phyloP scores from a whole-genome alignment of 306 rosid species.

The Glycine soja region DNA sequence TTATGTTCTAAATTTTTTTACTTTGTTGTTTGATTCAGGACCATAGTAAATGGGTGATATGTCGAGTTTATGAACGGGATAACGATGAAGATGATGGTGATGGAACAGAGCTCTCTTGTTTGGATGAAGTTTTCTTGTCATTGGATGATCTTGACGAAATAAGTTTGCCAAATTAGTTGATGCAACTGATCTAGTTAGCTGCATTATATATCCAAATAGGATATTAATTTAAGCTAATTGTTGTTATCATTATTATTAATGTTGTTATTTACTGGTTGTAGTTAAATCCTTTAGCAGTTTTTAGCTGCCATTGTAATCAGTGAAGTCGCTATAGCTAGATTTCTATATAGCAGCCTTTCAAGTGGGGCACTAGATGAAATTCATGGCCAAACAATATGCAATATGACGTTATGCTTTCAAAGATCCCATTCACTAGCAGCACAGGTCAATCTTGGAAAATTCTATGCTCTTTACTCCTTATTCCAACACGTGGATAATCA shows the following conservation, averaged over 20 bases:
- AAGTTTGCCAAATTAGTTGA: constrained; percentile 74
- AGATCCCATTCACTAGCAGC: constrained; percentile 45
- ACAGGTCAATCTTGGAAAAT: constrained; percentile 34
- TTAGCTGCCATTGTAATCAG: constrained; percentile 50
- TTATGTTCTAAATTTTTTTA: neutral
- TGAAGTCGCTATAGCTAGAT: constrained; percentile 49
- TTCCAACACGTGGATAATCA: constrained; percentile 51
- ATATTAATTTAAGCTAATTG: constrained; percentile 46
- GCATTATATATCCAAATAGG: constrained; percentile 53
- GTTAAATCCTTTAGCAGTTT: constrained; percentile 27
- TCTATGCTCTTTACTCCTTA: constrained; percentile 37
- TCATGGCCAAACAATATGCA: constrained; percentile 54
- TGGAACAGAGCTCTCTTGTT: constrained; percentile 83
- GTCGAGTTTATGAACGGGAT: constrained; percentile 75
- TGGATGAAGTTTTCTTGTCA: constrained; percentile 96
- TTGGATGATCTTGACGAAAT: constrained; percentile 97
- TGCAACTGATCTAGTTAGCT: constrained; percentile 44
- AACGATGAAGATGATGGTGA: constrained; percentile 52
- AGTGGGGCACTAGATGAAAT: constrained; percentile 62
- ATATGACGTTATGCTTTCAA: constrained; percentile 61
- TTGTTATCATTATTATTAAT: neutral
- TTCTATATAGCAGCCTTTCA: constrained; percentile 39
- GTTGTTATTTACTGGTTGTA: constrained; percentile 36
- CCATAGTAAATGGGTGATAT: constrained; percentile 74
- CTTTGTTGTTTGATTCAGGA: constrained; percentile 54